Base-by-base conservation (phyloP, 2,329 filamentous ascomycete species). In the Teratosphaeria viscida region DNA sequence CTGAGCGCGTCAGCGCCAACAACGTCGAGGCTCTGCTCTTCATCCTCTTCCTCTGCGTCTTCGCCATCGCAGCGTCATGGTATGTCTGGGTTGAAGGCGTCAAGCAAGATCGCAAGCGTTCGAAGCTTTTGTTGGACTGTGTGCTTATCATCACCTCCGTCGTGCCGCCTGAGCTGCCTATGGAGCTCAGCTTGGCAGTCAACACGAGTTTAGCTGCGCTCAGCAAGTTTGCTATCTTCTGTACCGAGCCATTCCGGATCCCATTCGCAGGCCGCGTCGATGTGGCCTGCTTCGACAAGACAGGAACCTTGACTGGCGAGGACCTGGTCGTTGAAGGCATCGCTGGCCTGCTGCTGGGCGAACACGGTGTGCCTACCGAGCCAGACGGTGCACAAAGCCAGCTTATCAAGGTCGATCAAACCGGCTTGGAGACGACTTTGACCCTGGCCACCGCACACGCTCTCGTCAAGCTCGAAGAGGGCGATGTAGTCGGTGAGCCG, bases 71-170 rank as follows among this genome's bases (percentile, higher is more conserved):
- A 59, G 94, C 94, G 57, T 96, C 94, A 12, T 96, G 94, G 92
- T 99, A 99, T 74, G 94, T 99, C 61, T 99, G 94, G 94, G 85
- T 92, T 63, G 92, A 99, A 76, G 95, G 94, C 78, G 92, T 99
- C 58, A 83, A 84, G 72, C 91, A 89, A 77, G 92, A 97, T 71
- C 88, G 94, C 72, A 97, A 99, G 80, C 87, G 94, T 65, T 97
- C 92, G 54, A 99, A 99, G 83, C 84, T 99, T 47, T 83, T 99
- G 61, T 84, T 99, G 58, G 95, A 99, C 77, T 99, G 95, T 72
- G 85, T 99, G 75, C 86, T 99, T 74, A 99, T 99, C 69, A 85
- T 99, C 68, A 99, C 94, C 49, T 96, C 91, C 71, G 94, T 99
- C 61, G 94, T 99, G 1, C 94, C 94, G n/a, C 94, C 94, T 1